Conservation (phyloP, 2,329 filamentous ascomycete genomes). For the Colletotrichum sp. region DNA sequence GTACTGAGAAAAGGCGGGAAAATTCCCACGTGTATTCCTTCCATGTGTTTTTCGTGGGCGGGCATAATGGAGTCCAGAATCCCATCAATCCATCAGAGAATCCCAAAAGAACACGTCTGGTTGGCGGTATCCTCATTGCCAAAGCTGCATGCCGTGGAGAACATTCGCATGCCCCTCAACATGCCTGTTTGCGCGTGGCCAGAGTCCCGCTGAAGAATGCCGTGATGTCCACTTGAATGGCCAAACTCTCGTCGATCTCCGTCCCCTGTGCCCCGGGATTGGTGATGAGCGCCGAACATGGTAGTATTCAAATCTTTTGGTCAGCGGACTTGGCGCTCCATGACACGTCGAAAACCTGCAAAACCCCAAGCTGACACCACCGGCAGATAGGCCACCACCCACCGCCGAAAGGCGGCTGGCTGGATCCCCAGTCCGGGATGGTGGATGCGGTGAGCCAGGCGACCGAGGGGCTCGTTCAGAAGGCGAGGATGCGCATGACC, state of each 20-base stretch:
- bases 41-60: neutral
- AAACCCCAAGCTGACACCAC: neutral
- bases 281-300: neutral
- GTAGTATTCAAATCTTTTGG: neutral
- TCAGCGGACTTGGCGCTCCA: neutral
- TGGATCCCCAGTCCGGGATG: neutral
- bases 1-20: constrained; percentile 5
- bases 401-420: neutral
- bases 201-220: neutral
- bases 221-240: neutral
- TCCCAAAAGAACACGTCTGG: neutral
- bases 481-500: neutral
- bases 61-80: neutral
- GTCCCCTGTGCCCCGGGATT: neutral
- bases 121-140: neutral
- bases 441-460: constrained; percentile 7
- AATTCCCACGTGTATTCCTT: neutral
- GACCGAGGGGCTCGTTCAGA: neutral
- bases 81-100: neutral
- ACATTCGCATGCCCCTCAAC: neutral
- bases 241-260: neutral
- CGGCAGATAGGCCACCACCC: neutral
- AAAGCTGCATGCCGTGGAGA: neutral
- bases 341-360: neutral
- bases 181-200: neutral